These are phyloP conservation scores for Glycine tomentella DNA, from an alignment of 306 rosid genomes.

Conservation along the genomic window DNA sequence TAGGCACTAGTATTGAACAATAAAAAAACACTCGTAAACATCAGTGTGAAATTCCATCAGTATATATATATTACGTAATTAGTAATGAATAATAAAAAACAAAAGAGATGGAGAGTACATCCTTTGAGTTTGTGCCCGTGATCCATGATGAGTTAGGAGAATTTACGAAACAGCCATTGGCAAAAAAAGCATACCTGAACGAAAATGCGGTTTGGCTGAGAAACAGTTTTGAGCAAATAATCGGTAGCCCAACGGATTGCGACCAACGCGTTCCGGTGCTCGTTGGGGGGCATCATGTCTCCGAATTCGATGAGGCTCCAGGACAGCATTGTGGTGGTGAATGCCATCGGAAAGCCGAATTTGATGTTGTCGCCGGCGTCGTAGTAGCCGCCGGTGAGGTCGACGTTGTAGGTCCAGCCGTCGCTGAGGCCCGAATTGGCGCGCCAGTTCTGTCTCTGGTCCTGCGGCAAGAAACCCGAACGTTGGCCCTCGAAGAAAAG, in stretches of 20 bases:
- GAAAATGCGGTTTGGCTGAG: conserved; percentile 88
- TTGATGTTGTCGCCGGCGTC: conserved; percentile 96
- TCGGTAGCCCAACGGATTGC: conserved; percentile 92
- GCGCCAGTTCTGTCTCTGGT: conserved; percentile 75
- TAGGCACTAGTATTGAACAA: too few species aligned
- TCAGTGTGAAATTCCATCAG: not conserved
- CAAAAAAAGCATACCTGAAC: conserved; percentile 67
- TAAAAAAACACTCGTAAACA: too few species aligned
- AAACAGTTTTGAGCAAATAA: conserved; percentile 79
- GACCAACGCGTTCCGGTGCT: conserved; percentile 63
- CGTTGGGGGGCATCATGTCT: conserved; percentile 73
- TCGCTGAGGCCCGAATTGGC: conserved; percentile 75
- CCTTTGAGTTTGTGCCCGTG: too few species aligned
- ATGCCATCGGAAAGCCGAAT: conserved; percentile 94
- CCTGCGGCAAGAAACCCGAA: conserved; percentile 75
- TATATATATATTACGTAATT: too few species aligned
- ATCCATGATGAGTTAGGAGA: not conserved
- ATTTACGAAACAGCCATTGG: not conserved
- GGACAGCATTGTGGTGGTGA: conserved; percentile 88
- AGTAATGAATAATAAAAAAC: not conserved
- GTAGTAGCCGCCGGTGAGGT: conserved; percentile 92
- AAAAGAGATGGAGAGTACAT: not conserved
- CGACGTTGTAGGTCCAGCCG: conserved; percentile 72
- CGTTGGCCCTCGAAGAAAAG: conserved; percentile 91
- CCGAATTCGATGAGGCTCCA: conserved; percentile 97